A percentile compares a stretch with the other conserved stretches of the same genome.
These are phyloP conservation scores for Stagonosporopsis vannaccii DNA, from an alignment of 2,329 filamentous ascomycete genomes.

Conservation along the genomic window DNA sequence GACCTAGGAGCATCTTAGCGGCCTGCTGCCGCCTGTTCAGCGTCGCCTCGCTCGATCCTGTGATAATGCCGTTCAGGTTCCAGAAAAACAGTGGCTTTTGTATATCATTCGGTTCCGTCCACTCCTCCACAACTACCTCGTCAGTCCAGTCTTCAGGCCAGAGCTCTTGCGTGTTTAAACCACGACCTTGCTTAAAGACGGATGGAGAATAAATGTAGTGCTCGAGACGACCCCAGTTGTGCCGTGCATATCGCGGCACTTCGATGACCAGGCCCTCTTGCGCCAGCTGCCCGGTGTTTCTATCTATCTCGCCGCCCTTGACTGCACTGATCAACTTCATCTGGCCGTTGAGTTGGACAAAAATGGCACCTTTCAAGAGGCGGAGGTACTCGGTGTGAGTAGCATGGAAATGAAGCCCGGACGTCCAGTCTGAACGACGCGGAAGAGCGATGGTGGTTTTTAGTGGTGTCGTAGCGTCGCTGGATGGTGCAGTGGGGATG, in stretches of 20 bases:
- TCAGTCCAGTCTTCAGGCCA: conserved; percentile 26
- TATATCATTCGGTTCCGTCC: conserved; percentile 56
- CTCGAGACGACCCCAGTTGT: conserved; percentile 58
- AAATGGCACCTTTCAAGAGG: conserved; percentile 51
- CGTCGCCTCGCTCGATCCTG: neutral
- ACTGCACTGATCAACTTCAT: conserved; percentile 19
- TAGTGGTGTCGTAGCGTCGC: neutral
- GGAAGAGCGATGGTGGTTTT: conserved; percentile 56
- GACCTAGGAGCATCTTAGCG: conserved; percentile 11
- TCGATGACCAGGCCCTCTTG: conserved; percentile 37
- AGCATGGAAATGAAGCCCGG: conserved; percentile 60
- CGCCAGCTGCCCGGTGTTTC: neutral
- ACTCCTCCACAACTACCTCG: conserved; percentile 56
- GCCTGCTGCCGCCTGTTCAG: neutral
- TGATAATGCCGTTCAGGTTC: conserved; percentile 55
- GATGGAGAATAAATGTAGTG: neutral
- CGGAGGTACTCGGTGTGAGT: conserved; percentile 57
- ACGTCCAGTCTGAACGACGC: conserved; percentile 55
- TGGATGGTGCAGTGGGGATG: conserved; percentile 43
- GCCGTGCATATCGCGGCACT: conserved; percentile 50
- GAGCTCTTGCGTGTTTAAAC: neutral
- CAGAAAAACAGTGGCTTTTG: conserved; percentile 60
- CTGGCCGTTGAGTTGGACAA: conserved; percentile 24
- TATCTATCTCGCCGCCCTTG: conserved; percentile 13
- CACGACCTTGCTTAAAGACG: neutral